Evolutionary conservation across 1,284 basidiomycete genomes (phyloP).

Genomic region (Ustilago cynodontis): DNA sequence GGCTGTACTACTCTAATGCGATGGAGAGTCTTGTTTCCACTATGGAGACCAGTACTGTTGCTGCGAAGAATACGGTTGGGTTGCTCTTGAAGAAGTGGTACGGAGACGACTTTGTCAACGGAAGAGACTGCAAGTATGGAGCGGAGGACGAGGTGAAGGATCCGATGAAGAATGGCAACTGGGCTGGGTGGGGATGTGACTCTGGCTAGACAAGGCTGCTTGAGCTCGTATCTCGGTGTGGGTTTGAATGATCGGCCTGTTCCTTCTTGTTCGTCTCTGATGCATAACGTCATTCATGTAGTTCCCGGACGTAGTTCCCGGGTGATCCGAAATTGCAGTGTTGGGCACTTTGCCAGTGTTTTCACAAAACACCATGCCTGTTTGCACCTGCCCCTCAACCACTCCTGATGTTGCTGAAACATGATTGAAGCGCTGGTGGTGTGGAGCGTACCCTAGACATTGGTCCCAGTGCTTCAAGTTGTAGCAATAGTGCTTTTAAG

Average conservation of each 20-base stretch:
- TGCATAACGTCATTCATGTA: too few species aligned
- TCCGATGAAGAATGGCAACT: conserved; percentile 42
- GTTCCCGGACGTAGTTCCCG: too few species aligned
- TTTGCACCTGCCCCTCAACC: too few species aligned
- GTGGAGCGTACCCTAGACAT: too few species aligned
- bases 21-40: conserved; percentile 76
- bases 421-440: too few species aligned
- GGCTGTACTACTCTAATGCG: conserved; percentile 88
- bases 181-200: conserved; percentile 66
- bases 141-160: conserved; percentile 18
- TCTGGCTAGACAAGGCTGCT: conserved; percentile 40
- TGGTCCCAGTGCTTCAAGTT: too few species aligned
- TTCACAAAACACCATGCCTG: too few species aligned
- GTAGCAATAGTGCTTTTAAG: too few species aligned
- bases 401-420: too few species aligned
- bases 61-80: conserved; percentile 78
- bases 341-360: too few species aligned
- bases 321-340: too few species aligned
- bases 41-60: conserved; percentile 91
- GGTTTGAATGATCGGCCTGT: neutral
- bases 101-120: conserved; percentile 61
- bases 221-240: neutral
- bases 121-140: conserved; percentile 38
- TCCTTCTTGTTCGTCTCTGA: neutral
- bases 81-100: conserved; percentile 59